These are phyloP conservation scores for Prasinococcaceae sp. DNA, from an alignment of 139 green algal genomes.

Conservation along the genomic window DNA sequence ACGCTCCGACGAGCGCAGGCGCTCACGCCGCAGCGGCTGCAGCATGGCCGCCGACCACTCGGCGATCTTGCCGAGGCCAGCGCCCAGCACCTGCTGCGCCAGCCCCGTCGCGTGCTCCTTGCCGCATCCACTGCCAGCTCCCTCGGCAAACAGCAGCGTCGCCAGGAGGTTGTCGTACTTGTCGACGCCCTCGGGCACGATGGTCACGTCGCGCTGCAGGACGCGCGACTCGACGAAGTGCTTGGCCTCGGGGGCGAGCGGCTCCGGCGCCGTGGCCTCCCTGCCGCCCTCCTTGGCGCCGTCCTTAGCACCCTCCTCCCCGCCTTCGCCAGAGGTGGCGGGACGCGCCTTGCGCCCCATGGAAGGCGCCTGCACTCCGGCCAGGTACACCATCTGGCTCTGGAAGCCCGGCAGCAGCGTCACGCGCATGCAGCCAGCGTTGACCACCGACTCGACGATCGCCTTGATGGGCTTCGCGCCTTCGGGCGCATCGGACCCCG, in stretches of 20 bases:
- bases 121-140: not conserved
- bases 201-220: conserved; percentile 48
- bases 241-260: conserved; percentile 66
- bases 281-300: not conserved
- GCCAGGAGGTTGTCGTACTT: conserved; percentile 77
- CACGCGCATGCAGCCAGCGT: conserved; percentile 56
- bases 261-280: conserved; percentile 21
- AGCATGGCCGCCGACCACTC: conserved; percentile 72
- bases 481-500: not conserved
- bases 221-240: conserved; percentile 61
- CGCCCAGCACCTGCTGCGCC: not conserved
- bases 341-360: conserved; percentile 38
- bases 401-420: conserved; percentile 51
- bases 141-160: too few species aligned
- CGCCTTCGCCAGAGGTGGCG: conserved; percentile 2
- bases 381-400: conserved; percentile 48
- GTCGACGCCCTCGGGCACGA: conserved; percentile 74
- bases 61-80: conserved; percentile 33
- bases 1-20: conserved; percentile 64
- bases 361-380: conserved; percentile 50
- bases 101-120: not conserved
- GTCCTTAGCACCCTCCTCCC: not conserved
- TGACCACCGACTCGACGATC: conserved; percentile 63
- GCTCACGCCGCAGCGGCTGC: conserved; percentile 27
- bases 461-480: conserved; percentile 50